phyloP scores from a whole-genome alignment of 768 basidiomycete genomes.

The Hypsizygus marmoreus region DNA sequence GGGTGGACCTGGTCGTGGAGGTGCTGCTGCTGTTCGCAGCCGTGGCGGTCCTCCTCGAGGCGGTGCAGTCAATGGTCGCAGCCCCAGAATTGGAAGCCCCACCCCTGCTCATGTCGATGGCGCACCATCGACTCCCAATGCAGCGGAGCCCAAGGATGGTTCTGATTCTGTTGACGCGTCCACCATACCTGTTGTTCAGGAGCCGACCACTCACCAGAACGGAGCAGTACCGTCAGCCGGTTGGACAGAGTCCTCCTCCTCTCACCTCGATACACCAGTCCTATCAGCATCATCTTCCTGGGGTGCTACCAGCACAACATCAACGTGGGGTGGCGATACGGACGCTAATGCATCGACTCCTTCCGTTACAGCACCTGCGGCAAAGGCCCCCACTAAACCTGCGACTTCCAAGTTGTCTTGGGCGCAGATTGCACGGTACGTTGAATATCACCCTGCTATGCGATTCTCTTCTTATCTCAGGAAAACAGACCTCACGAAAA shows the following conservation, averaged over 20 bases:
- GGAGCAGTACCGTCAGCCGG: conserved; percentile 25
- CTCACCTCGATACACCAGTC: conserved; percentile 33
- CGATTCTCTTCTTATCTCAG: conserved; percentile 7
- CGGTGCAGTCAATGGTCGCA: conserved; percentile 42
- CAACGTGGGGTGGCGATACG: conserved; percentile 35
- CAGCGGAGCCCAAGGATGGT: conserved; percentile 21
- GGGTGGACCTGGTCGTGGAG: conserved; percentile 63
- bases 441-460: no score
- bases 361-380: conserved; percentile 26
- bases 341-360: conserved; percentile 41
- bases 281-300: conserved; percentile 32
- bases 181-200: conserved; percentile 21
- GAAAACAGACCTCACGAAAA: conserved; percentile 65
- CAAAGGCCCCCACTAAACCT: conserved; percentile 50
- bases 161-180: conserved; percentile 24
- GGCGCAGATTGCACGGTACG: conserved; percentile 82
- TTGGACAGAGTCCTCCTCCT: conserved; percentile 31
- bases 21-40: conserved; percentile 46
- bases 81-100: conserved; percentile 35
- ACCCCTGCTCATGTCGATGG: conserved; percentile 27
- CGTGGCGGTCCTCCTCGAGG: conserved; percentile 52
- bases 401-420: conserved; percentile 80
- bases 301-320: conserved; percentile 29
- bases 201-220: conserved; percentile 28
- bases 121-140: conserved; percentile 19